Evolutionary conservation across 805 yeast species (phyloP), one percentile per base, ranked within the genome.

Genomic region (Wickerhamiella kurtzmanii): DNA sequence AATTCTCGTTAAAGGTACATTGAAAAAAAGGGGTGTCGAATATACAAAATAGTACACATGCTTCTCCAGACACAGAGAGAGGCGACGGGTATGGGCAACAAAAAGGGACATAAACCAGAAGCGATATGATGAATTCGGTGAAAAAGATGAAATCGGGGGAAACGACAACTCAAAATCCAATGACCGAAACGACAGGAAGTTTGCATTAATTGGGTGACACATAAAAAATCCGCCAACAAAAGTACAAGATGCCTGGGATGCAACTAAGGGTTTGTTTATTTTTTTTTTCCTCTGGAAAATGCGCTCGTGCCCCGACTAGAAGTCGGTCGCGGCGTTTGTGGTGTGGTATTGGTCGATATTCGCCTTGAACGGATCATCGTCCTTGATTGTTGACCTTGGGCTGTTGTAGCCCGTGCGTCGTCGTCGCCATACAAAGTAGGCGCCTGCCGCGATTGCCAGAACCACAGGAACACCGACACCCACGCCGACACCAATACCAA

Each of bases 391-490:
- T 6, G 55, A 44, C 28, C 49, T 18, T 4, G 45, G 42, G 16
- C 48, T 18, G 35, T 36, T 32, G 36, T 44, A 13, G 41, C 4
- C 17, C 19, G 50, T 41, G 45, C 56, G 45, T 40, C 61, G 51
- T 42, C 62, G 48, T 35, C 44, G 18, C 37, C 43, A 22, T 45
- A 47, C 18, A 50, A 41, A 46, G 43, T 41, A 40, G 35, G 39
- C 44, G 20, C 44, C 56, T 4, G 60, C 63, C n/a, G 65, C 62
- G 4, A 62, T 68, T 3, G 67, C 68, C 37, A 68, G 47, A 2
- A 70, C 61, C n/a, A 78, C 59, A 0, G 88, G 83, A 0, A 79
- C 77, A 45, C 84, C 84, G 13, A 82, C 72, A 47, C 87, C 87
- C 4, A 80, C 80, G 22, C 76, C 80, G 49, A 79, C 78, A 37